Evolutionary conservation across 306 rosid genomes (phyloP).

Genomic region (Corylus americana): DNA sequence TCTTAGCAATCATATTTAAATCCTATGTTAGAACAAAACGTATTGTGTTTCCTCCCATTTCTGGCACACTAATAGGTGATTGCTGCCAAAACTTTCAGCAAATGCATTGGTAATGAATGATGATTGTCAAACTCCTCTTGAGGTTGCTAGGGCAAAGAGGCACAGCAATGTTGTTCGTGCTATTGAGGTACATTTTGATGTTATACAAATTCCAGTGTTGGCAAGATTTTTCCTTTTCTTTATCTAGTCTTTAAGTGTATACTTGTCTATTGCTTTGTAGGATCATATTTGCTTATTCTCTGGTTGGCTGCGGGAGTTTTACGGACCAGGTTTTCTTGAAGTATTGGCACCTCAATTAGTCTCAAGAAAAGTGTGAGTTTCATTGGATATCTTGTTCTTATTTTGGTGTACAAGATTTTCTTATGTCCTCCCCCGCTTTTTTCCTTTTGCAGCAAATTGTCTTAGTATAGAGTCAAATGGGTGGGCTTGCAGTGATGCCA

Average conservation of each 20-base stretch:
- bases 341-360: conserved; percentile 78
- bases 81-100: conserved; percentile 53
- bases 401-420: conserved; percentile 20
- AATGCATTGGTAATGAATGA: conserved; percentile 83
- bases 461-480: conserved; percentile 19
- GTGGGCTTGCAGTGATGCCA: conserved; percentile 20
- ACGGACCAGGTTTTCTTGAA: conserved; percentile 91
- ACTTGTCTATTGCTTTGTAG: conserved; percentile 45
- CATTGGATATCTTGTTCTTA: conserved; percentile 32
- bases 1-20: conserved; percentile 17
- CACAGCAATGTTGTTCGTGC: conserved; percentile 77
- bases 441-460: conserved; percentile 5
- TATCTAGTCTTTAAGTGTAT: conserved; percentile 15
- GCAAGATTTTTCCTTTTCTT: conserved; percentile 12
- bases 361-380: conserved; percentile 81
- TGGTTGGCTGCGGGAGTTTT: conserved; percentile 91
- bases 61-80: conserved; percentile 16
- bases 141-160: conserved; percentile 86
- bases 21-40: conserved; percentile 3
- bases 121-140: conserved; percentile 90
- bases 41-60: not conserved
- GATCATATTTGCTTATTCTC: conserved; percentile 85
- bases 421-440: not conserved
- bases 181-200: conserved; percentile 58
- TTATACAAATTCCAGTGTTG: conserved; percentile 26